A percentile compares a stretch with the other conserved stretches of the same genome.
These are phyloP conservation scores for Malus hybrid DNA, from an alignment of 331 rosid species.

Conservation along the genomic window DNA sequence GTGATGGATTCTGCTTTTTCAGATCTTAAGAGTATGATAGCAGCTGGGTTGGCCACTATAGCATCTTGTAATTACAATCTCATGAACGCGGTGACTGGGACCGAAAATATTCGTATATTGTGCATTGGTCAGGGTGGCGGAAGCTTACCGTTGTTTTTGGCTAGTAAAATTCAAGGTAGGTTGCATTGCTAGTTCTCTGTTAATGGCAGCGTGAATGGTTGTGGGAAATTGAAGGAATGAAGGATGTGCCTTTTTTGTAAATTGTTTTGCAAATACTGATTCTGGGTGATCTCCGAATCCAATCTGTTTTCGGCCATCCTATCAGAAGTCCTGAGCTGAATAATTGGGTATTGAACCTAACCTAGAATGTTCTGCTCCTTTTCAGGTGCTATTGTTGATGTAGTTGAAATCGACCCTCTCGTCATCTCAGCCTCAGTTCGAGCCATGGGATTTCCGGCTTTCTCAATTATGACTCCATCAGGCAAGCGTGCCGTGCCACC, in stretches of 20 bases:
- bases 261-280: neutral
- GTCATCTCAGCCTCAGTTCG: slow-evolving; percentile 84
- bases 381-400: slow-evolving; percentile 67
- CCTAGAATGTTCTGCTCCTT: slow-evolving; percentile 1
- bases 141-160: slow-evolving; percentile 80
- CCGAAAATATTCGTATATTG: slow-evolving; percentile 50
- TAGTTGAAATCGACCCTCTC: slow-evolving; percentile 87
- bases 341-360: neutral
- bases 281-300: neutral
- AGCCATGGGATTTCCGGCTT: slow-evolving; percentile 93
- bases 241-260: neutral
- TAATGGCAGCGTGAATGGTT: neutral
- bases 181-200: neutral
- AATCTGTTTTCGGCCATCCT: neutral
- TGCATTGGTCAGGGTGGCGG: slow-evolving; percentile 99
- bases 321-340: neutral
- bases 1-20: slow-evolving; percentile 23
- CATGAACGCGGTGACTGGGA: slow-evolving; percentile 43
- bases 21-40: slow-evolving; percentile 91
- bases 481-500: slow-evolving; percentile 44
- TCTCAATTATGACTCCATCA: slow-evolving; percentile 53
- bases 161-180: slow-evolving; percentile 76
- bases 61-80: slow-evolving; percentile 74
- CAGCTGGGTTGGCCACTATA: slow-evolving; percentile 63
- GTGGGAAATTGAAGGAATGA: neutral